Evolutionary conservation across 192 early-diverging fungal genomes (phyloP).

Genomic region (Diversispora epigaea): DNA sequence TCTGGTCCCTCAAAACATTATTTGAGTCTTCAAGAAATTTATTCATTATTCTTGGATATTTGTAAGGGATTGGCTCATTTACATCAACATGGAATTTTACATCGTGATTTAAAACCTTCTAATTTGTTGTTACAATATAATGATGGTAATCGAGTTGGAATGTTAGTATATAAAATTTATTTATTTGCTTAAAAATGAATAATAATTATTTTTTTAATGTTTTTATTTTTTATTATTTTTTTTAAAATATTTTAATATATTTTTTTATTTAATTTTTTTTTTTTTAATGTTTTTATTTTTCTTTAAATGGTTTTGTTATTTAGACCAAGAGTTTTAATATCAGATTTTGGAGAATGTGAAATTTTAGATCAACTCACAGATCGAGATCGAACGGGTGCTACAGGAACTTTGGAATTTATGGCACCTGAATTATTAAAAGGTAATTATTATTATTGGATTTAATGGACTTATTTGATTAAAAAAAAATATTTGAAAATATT

Average conservation of each 20-base stretch:
- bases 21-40: constrained; percentile 70
- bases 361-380: constrained; percentile 66
- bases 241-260: constrained; percentile 40
- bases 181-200: too few relatives aligned
- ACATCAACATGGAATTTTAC: constrained; percentile 85
- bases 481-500: background rate
- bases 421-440: constrained; percentile 72
- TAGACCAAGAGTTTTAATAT: constrained; percentile 81
- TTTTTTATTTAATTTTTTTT: background rate
- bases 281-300: constrained; percentile 31
- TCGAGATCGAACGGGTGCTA: constrained; percentile 87
- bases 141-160: background rate
- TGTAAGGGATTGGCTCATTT: constrained; percentile 87
- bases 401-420: constrained; percentile 94
- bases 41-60: constrained; percentile 87
- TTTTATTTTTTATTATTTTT: constrained; percentile 6
- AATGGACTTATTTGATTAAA: background rate
- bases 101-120: constrained; percentile 92
- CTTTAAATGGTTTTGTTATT: constrained; percentile 43
- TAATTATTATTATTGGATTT: background rate
- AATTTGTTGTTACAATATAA: constrained; percentile 83
- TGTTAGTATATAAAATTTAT: constrained; percentile 1
- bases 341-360: constrained; percentile 98
- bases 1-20: constrained; percentile 31
- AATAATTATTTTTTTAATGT: background rate